Evolutionary conservation across 805 yeast genomes (phyloP), one percentile per base, ranked within the genome.

Genomic region (Yarrowia yakushimensis): DNA sequence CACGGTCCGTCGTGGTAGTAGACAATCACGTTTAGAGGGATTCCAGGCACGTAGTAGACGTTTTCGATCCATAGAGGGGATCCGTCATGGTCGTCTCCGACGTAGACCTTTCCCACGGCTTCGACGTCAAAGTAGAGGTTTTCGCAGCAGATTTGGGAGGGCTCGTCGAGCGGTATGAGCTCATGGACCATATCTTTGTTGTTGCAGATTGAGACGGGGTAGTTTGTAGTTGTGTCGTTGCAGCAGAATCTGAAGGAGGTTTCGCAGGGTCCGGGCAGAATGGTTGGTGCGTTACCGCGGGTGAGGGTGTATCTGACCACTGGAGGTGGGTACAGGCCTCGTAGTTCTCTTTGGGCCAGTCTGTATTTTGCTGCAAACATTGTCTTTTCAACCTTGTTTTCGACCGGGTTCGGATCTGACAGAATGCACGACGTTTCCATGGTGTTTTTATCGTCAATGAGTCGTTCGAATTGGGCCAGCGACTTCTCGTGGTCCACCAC

Each of bases 41-140:
- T 52, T n/a, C 59, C 59, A 12, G 59, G 59, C 30, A 52, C 59
- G 25, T 52, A 52, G 13, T 52, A 36, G 11, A 52, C 59, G 20
- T 52, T 23, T 4, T 52, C 59, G 23, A 52, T 52, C 59, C 59
- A 52, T 17, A 52, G 13, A 2, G 59, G 43, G 4, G n/a, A 1
- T 22, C 59, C 59, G 1, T 18, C 28, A 2, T 11, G 12, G 33
- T 52, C 43, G 18, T 52, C 59, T 25, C 59, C 59, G 3, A 52
- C 37, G 22, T 52, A 52, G 9, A 52, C 59, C 37, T 36, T 52
- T n/a, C 59, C 59, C 11, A 52, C 25, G 2, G 43, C 13, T 15
- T 52, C 59, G 25, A 52, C 59, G 7, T 52, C 59, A 13, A 52
- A 52, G 18, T 17, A 52, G 20, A 52, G 43, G 23, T 36, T 36